A percentile compares a stretch with the other conserved stretches of the same genome.
Conservation (phyloP, 805 yeast genomes). For the Lipomyces chichibuensis region DNA sequence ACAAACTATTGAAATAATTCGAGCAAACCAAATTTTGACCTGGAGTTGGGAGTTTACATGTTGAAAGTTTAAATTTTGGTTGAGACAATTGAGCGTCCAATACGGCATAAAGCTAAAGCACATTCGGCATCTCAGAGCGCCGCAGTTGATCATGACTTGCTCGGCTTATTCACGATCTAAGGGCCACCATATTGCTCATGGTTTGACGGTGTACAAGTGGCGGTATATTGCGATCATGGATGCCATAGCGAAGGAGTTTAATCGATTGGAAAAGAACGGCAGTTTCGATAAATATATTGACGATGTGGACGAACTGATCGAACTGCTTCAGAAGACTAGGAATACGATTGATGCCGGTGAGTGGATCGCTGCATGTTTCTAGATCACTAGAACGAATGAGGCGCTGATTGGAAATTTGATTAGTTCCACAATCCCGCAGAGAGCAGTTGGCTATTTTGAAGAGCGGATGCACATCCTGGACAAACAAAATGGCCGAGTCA, state of each 20-base stretch:
- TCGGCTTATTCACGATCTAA: too few relatives aligned
- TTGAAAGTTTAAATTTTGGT: not conserved
- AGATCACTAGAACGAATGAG: not conserved
- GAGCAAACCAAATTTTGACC: not conserved
- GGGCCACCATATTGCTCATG: not conserved
- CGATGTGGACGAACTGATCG: slow-evolving; percentile 42
- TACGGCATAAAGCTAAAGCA: not conserved
- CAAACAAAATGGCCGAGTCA: slow-evolving; percentile 34
- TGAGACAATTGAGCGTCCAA: not conserved
- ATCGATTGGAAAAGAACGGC: slow-evolving; percentile 40
- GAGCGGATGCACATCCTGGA: slow-evolving; percentile 21
- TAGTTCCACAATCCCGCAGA: slow-evolving; percentile 30
- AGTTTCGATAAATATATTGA: slow-evolving; percentile 42
- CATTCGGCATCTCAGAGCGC: not conserved
- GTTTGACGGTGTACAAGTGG: not conserved
- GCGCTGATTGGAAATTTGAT: not conserved
- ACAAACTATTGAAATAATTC: not conserved
- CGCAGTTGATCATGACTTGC: not conserved
- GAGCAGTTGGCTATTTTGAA: slow-evolving; percentile 24
- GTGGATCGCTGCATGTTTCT: not conserved
- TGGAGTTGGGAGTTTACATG: not conserved
- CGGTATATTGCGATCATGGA: slow-evolving; percentile 37
- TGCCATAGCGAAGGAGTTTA: slow-evolving; percentile 43
- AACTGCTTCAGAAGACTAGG: slow-evolving; percentile 39
- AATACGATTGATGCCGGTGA: slow-evolving; percentile 36